Percentiles rank a stretch among this genome's conserved stretches.
Evolutionary conservation across 2,329 filamentous ascomycete genomes (phyloP).

Genomic region (Venturia asperata): DNA sequence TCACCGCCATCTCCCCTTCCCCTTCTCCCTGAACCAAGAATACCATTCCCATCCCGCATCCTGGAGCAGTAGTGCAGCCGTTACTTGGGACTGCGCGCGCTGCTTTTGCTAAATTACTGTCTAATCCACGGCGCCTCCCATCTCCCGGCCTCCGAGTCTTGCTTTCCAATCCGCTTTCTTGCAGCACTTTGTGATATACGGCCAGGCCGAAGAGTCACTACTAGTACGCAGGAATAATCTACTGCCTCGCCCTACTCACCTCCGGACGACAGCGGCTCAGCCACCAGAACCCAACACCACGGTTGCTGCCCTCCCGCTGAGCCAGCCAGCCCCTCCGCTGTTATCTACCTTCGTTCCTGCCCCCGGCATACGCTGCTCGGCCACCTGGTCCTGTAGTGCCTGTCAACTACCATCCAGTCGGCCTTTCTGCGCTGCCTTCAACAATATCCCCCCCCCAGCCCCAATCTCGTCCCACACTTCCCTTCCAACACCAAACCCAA

Average conservation of each 20-base stretch:
- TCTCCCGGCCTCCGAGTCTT: neutral
- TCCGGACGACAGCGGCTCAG: neutral
- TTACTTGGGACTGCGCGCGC: neutral
- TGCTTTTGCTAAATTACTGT: neutral
- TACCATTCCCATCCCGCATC: neutral
- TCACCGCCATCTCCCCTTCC: neutral
- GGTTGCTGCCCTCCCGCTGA: neutral
- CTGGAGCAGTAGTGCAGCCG: slow-evolving; percentile 5
- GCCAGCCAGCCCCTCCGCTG: neutral
- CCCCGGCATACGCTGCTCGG: slow-evolving; percentile 1
- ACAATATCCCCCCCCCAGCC: neutral
- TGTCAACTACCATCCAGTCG: neutral
- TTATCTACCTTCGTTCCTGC: neutral
- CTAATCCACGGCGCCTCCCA: neutral
- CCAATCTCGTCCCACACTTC: slow-evolving; percentile 2
- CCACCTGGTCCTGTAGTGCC: slow-evolving; percentile 9
- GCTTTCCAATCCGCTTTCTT: neutral
- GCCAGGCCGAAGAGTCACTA: neutral
- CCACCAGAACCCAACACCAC: neutral
- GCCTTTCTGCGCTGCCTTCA: slow-evolving; percentile 5
- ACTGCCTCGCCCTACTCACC: neutral
- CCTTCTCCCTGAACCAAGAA: neutral
- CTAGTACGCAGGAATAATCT: neutral
- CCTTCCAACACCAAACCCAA: slow-evolving; percentile 5
- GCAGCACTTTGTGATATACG: neutral